Conservation (phyloP, 768 basidiomycete genomes). For the Tephrocybe sp. region DNA sequence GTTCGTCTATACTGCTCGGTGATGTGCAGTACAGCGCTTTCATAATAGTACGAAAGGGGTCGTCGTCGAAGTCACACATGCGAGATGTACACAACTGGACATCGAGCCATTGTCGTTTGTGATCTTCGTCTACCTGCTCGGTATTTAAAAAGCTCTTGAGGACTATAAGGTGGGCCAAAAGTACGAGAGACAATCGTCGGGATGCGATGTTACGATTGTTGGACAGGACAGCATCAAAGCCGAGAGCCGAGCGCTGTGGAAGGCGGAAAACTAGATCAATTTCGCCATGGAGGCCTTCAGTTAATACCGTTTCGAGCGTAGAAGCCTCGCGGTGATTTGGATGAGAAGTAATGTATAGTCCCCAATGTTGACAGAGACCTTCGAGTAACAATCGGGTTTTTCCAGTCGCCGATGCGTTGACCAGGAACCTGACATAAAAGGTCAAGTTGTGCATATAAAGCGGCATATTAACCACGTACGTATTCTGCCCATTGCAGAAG, state of each 20-base stretch:
- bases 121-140: not conserved
- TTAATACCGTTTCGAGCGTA: not conserved
- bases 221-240: not conserved
- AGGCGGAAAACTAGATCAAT: not conserved
- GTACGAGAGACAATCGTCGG: not conserved
- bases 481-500: not conserved
- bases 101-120: not conserved
- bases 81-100: not conserved
- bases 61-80: not conserved
- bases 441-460: not conserved
- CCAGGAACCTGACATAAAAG: not conserved
- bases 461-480: not conserved
- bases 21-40: too few species aligned
- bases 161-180: not conserved
- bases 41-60: not conserved
- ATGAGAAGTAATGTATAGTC: slow-evolving; percentile 4
- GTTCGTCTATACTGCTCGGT: not conserved
- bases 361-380: slow-evolving; percentile 10
- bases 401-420: slow-evolving; percentile 4
- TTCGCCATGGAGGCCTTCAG: not conserved
- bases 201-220: not conserved
- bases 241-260: not conserved
- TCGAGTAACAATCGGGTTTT: slow-evolving; percentile 6
- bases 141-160: not conserved
- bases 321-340: not conserved